Conservation (phyloP, 192 early-diverging fungal species). For the Dimargaris cristalligena region DNA sequence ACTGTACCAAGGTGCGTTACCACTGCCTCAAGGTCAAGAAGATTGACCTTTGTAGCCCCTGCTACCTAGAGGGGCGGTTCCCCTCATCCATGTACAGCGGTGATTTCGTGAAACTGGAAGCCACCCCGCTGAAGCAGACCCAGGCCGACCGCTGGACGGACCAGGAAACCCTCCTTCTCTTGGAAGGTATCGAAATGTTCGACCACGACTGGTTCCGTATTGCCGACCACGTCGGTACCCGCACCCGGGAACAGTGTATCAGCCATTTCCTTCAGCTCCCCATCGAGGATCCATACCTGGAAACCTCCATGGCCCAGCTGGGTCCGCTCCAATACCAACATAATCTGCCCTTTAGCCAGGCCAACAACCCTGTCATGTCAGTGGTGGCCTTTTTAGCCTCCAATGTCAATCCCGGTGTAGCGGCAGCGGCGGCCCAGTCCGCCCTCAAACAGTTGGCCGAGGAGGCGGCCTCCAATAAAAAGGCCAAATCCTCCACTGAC, state of each 20-base stretch:
- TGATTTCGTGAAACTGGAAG: conserved; percentile 74
- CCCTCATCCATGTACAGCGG: conserved; percentile 59
- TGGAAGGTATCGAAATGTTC: conserved; percentile 88
- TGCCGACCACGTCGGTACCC: conserved; percentile 81
- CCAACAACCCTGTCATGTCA: conserved; percentile 83
- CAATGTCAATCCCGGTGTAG: conserved; percentile 76
- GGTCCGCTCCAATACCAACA: conserved; percentile 52
- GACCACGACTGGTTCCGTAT: conserved; percentile 89
- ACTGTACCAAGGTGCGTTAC: conserved; percentile 65
- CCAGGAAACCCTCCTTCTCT: conserved; percentile 66
- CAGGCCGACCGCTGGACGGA: conserved; percentile 63
- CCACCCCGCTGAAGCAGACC: conserved; percentile 24
- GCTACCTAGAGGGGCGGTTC: conserved; percentile 88
- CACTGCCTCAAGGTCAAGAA: conserved; percentile 54
- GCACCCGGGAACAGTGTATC: conserved; percentile 81
- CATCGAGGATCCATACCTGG: conserved; percentile 65
- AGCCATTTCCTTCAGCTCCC: conserved; percentile 76
- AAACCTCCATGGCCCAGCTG: conserved; percentile 18
- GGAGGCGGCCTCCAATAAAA: conserved; percentile 6
- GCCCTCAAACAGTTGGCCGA: conserved; percentile 52
- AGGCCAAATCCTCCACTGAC: conserved; percentile 12
- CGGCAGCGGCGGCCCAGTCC: conserved; percentile 68
- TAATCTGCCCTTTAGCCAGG: conserved; percentile 53
- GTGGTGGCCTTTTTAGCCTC: conserved; percentile 75
- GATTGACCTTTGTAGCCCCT: conserved; percentile 67